Conservation (phyloP, 306 rosid genomes). For the Calophaca sinica region DNA sequence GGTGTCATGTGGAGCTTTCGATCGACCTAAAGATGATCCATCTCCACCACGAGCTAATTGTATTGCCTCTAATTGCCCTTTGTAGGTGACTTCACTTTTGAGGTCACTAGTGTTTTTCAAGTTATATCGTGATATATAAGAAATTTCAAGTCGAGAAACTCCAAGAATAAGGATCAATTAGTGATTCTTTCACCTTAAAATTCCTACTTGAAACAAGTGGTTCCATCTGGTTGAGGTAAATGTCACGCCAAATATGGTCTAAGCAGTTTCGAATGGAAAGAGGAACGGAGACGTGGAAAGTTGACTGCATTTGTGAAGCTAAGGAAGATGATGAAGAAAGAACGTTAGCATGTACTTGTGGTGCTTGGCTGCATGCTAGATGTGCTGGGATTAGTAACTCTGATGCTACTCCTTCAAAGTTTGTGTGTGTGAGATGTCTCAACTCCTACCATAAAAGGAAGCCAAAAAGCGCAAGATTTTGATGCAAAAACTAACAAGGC, state of each 20-base stretch:
- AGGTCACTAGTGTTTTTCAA: slow-evolving; percentile 59
- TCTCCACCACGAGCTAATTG: slow-evolving; percentile 61
- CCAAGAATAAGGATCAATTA: slow-evolving; percentile 51
- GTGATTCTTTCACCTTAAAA: slow-evolving; percentile 56
- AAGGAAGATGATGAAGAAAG: slow-evolving; percentile 78
- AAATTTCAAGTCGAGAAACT: slow-evolving; percentile 63
- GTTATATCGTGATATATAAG: slow-evolving; percentile 68
- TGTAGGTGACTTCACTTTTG: slow-evolving; percentile 56
- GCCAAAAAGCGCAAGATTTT: background rate
- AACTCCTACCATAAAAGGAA: slow-evolving; percentile 14
- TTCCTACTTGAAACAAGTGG: slow-evolving; percentile 60
- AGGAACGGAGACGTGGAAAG: slow-evolving; percentile 69
- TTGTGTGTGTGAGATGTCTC: slow-evolving; percentile 48
- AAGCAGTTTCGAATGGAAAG: slow-evolving; percentile 66
- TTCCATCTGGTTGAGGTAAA: slow-evolving; percentile 53
- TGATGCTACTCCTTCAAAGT: slow-evolving; percentile 55
- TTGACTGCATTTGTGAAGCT: slow-evolving; percentile 70
- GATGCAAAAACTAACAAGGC: slow-evolving; percentile 28
- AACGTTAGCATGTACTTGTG: slow-evolving; percentile 73
- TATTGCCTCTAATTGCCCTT: slow-evolving; percentile 65
- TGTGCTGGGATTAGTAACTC: slow-evolving; percentile 63
- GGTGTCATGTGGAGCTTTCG: slow-evolving; percentile 72
- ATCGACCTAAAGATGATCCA: slow-evolving; percentile 57
- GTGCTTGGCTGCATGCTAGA: slow-evolving; percentile 75
- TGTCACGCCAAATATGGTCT: slow-evolving; percentile 61